Base-by-base conservation (phyloP, 2,329 filamentous ascomycete species). In the Fusarium devonianum region DNA sequence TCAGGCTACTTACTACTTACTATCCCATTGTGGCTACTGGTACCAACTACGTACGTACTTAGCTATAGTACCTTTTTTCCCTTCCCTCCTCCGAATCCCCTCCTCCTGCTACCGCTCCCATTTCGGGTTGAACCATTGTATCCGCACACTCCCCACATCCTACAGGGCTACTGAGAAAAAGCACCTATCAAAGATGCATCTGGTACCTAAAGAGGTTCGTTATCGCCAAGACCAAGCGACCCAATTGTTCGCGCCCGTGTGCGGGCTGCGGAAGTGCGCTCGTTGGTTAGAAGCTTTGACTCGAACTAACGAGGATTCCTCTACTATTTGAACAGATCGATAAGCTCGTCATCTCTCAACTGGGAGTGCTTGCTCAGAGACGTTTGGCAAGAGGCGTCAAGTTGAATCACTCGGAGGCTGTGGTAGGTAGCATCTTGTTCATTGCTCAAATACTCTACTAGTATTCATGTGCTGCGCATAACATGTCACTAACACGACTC, bases 271-370 rank as follows among this genome's bases (percentile, higher is more conserved):
- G n/a, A n/a, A n/a, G n/a, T n/a, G n/a, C n/a, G 5, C 37, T 23
- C 48, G 51, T 54, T 49, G 49, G 39, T 34, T 26, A 36, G 44
- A 39, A 34, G 43, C 44, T 35, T n/a, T 44, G 33, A 29, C 34
- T 41, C 30, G 29, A 45, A 25, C 56, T 65, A 48, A 59, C 62
- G 47, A 58, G 39, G 53, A 53, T 56, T 56, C 34, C 38, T 58
- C n/a, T 26, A 12, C 33, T 16, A 18, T 14, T 16, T 21, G 23
- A 29, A 46, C 46, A 97, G 93, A 82, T 97, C 68, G 93, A 97
- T 80, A 97, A 97, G 85, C 90, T 97, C 74, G 83, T 88, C 71
- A 93, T 96, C 69, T 90, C 92, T 44, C 91, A 97, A 74, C 78
- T 96, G 54, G 93, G 93, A 63, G 82, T 88, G 61, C 82, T 97